These are phyloP conservation scores for Metarhizium robertsii DNA, from an alignment of 2,329 filamentous ascomycete genomes.

Conservation along the genomic window DNA sequence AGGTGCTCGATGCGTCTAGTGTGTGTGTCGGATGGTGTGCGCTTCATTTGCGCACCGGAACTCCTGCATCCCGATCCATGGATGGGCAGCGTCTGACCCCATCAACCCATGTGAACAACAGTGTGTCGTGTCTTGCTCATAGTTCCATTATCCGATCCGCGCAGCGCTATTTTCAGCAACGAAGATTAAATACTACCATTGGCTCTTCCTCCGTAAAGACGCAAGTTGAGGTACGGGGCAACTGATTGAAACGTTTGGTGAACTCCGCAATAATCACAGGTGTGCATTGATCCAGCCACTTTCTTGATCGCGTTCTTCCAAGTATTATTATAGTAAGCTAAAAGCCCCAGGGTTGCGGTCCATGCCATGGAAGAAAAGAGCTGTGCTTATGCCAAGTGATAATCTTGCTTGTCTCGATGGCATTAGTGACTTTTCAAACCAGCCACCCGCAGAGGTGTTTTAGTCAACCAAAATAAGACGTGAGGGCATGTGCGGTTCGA, in stretches of 20 bases:
- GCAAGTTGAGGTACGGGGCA: neutral
- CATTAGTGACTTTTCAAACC: no score
- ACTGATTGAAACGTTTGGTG: neutral
- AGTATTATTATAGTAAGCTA: neutral
- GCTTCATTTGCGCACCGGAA: neutral
- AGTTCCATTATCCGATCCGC: no score
- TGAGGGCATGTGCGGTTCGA: no score
- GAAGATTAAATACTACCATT: neutral
- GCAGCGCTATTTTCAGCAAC: no score
- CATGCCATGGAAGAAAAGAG: neutral
- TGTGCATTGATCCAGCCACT: neutral
- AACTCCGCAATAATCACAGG: neutral
- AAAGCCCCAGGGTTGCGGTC: neutral
- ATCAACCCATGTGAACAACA: neutral
- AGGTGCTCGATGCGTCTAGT: neutral
- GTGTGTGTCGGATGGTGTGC: neutral
- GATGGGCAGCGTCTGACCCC: neutral
- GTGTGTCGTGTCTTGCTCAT: no score
- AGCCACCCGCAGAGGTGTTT: no score
- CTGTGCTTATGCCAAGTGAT: no score
- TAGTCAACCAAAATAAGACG: no score
- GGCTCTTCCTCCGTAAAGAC: neutral
- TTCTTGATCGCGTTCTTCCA: no score
- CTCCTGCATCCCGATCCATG: neutral
- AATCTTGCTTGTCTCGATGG: no score